Evolutionary conservation across 2,329 filamentous ascomycete species (phyloP).

Genomic region (Ploettnerulaceae sp.): DNA sequence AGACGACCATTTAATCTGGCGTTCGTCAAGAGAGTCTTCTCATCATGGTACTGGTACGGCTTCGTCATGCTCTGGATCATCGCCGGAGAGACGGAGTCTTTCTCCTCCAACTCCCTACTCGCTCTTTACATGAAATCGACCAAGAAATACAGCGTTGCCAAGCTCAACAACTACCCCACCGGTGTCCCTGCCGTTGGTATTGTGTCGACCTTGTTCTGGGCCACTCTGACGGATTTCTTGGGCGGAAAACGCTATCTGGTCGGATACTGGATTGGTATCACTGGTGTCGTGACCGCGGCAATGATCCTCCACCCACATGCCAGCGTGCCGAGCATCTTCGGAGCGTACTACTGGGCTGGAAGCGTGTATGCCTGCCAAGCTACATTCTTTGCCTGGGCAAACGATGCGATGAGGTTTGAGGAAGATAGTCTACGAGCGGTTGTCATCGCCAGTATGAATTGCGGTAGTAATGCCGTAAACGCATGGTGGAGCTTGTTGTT

Average conservation of each 20-base stretch:
- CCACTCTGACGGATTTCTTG: conserved; percentile 60
- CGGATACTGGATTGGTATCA: conserved; percentile 62
- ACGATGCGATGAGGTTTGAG: conserved; percentile 58
- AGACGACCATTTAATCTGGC: conserved; percentile 39
- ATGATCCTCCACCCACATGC: conserved; percentile 49
- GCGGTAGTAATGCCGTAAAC: conserved; percentile 63
- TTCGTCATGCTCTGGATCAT: conserved; percentile 65
- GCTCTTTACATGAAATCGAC: conserved; percentile 46
- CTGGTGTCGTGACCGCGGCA: conserved; percentile 55
- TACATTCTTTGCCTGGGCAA: conserved; percentile 66
- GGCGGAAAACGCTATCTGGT: conserved; percentile 61
- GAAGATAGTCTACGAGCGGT: conserved; percentile 60
- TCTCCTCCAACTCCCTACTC: conserved; percentile 58
- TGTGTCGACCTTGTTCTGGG: conserved; percentile 59
- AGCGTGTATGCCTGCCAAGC: conserved; percentile 68
- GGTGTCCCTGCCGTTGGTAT: conserved; percentile 48
- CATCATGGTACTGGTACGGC: conserved; percentile 61
- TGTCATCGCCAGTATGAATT: conserved; percentile 68
- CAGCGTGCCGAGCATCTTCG: conserved; percentile 50
- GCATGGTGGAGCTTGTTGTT: conserved; percentile 72
- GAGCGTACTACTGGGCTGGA: conserved; percentile 67
- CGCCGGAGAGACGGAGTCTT: conserved; percentile 66
- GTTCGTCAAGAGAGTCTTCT: conserved; percentile 52
- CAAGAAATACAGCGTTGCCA: conserved; percentile 42
- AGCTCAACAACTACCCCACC: conserved; percentile 50